Evolutionary conservation across 2,329 filamentous ascomycete species (phyloP), one percentile per base, ranked within the genome.

Genomic region (Calonectria crousiana): DNA sequence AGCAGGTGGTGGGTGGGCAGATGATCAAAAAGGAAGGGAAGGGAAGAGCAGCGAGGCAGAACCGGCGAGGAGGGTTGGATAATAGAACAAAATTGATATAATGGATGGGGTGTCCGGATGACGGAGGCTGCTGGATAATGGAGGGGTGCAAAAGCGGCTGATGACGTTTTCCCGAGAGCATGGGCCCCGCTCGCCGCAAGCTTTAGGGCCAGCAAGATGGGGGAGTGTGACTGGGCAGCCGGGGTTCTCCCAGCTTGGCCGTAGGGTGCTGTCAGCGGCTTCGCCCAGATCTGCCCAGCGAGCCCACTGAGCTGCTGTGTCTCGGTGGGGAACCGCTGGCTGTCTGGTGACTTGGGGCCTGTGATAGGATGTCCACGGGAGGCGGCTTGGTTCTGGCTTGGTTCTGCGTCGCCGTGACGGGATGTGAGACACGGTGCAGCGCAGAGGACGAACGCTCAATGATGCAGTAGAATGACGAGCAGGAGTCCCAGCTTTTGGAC

Each of bases 131-230:
- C 74, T 41, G 62, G 68, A 73, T 71, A 51, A 78, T 75, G 77
- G 74, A 78, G 76, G 74, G 78, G 71, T 65, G 51, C 60, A 71
- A 69, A 69, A 60, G 72, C 64, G 79, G 72, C 69, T 75, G 78
- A 81, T 81, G 79, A 81, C 79, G 79, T 81, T 81, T 74, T 77
- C 77, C 9, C 60, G 73, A 74, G 74, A 72, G 64, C 41, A 71
- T 30, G 75, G 41, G 62, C 78, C 78, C 78, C 79, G 76, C 76
- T 79, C 69, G 66, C 68, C 44, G 71, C 65, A 67, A 79, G 60
- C 71, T 77, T 79, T 77, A 76, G 76, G 67, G 76, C 76, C 74
- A 76, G 75, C 49, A 44, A 49, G 36, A 16, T 62, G 56, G 72
- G 72, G 34, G 51, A 58, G 75, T 77, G 79, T 81, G 79, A 80